Evolutionary conservation across 176 grass and related monocot species (phyloP).

Genomic region (Secale cereale): DNA sequence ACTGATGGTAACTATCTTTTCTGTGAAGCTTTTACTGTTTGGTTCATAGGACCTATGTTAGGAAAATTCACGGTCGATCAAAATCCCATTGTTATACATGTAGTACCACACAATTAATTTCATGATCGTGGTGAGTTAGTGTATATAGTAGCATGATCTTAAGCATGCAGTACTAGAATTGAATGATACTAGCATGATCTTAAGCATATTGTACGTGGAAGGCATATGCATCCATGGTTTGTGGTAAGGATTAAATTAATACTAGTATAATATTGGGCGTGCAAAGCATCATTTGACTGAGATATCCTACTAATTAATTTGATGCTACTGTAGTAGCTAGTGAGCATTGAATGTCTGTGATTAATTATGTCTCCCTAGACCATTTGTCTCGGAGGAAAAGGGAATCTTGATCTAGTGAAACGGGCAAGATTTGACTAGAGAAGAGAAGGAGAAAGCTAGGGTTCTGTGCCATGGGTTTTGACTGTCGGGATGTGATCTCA

Average conservation of each 20-base stretch:
- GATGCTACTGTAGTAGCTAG: neutral
- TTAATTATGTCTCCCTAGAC: neutral
- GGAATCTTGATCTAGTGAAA: constrained; percentile 41
- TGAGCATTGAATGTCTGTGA: constrained; percentile 27
- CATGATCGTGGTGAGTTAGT: neutral
- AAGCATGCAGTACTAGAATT: neutral
- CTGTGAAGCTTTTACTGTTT: neutral
- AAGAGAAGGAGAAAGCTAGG: constrained; percentile 24
- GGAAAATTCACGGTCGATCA: neutral
- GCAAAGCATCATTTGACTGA: constrained; percentile 27
- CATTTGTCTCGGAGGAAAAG: constrained; percentile 21
- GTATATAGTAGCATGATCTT: neutral
- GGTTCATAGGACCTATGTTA: neutral
- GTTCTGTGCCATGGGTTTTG: constrained; percentile 9
- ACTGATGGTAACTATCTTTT: neutral
- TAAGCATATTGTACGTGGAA: neutral
- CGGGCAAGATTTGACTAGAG: constrained; percentile 20
- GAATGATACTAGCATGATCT: neutral
- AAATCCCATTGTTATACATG: too few species aligned
- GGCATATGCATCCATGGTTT: neutral
- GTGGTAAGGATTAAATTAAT: neutral
- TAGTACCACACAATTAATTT: too few species aligned
- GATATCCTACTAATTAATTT: neutral
- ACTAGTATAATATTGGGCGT: neutral
- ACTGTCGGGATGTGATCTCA: constrained; percentile 22